A percentile compares a stretch with the other conserved stretches of the same genome.
phyloP scores from a whole-genome alignment of 352 stramenopile species.

The Phytophthora citricola region DNA sequence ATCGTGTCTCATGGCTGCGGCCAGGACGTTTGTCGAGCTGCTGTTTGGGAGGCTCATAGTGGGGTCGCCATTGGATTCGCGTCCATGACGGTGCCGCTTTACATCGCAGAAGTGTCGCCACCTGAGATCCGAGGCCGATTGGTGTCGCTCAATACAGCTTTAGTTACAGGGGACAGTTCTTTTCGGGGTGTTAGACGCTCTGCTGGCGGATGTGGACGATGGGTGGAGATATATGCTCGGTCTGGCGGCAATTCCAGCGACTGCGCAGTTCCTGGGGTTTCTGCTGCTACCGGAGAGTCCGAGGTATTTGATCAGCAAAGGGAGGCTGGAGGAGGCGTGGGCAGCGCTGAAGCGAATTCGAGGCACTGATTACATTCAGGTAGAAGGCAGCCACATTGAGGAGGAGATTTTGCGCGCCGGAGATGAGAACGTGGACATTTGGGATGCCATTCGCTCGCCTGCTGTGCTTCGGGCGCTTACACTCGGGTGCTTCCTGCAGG shows the following conservation, averaged over 20 bases:
- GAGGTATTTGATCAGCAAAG: slow-evolving; percentile 64
- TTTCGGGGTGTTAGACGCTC: slow-evolving; percentile 65
- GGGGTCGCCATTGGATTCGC: slow-evolving; percentile 72
- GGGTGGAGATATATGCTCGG: slow-evolving; percentile 89
- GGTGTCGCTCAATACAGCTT: slow-evolving; percentile 78
- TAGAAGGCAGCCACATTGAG: slow-evolving; percentile 68
- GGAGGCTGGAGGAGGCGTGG: slow-evolving; percentile 52
- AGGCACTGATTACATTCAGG: slow-evolving; percentile 55
- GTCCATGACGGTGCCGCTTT: slow-evolving; percentile 84
- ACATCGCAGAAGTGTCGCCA: slow-evolving; percentile 82
- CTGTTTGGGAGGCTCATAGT: slow-evolving; percentile 67
- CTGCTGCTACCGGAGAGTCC: slow-evolving; percentile 78
- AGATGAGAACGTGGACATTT: slow-evolving; percentile 38
- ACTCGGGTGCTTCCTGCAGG: slow-evolving; percentile 61
- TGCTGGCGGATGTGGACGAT: slow-evolving; percentile 54
- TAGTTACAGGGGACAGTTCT: slow-evolving; percentile 86
- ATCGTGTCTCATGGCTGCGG: slow-evolving; percentile 65
- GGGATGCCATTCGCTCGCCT: slow-evolving; percentile 39
- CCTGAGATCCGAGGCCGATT: slow-evolving; percentile 68
- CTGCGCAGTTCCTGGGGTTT: slow-evolving; percentile 76
- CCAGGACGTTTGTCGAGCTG: slow-evolving; percentile 52
- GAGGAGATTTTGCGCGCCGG: slow-evolving; percentile 47
- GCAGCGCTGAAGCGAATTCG: slow-evolving; percentile 59
- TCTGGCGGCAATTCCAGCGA: slow-evolving; percentile 66
- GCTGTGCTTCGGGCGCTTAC: slow-evolving; percentile 34